phyloP scores from a whole-genome alignment of 768 basidiomycete species.

The Termitomyces sp. region DNA sequence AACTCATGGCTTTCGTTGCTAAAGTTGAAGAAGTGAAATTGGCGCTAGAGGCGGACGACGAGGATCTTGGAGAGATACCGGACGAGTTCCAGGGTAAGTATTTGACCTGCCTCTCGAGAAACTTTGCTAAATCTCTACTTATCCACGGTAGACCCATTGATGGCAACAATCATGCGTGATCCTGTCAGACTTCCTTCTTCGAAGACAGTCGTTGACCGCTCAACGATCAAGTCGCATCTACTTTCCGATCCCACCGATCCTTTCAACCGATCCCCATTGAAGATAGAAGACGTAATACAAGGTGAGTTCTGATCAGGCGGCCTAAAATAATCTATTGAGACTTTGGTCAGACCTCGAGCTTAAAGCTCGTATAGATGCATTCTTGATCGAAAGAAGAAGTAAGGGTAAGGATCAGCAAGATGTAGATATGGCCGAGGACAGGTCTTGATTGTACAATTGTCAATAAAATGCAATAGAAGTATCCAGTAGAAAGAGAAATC shows the following conservation, averaged over 20 bases:
- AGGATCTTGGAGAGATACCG: conserved; percentile 84
- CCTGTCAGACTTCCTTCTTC: conserved; percentile 90
- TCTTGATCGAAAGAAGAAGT: conserved; percentile 54
- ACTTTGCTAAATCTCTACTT: not conserved
- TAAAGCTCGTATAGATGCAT: conserved; percentile 70
- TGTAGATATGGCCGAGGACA: conserved; percentile 12
- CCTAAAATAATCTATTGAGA: not conserved
- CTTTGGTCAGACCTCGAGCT: conserved; percentile 52
- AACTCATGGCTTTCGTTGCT: conserved; percentile 62
- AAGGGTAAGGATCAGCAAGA: conserved; percentile 17
- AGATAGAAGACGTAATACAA: conserved; percentile 73
- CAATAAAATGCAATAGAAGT: not conserved
- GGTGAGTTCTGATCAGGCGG: conserved; percentile 34
- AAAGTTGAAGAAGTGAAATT: conserved; percentile 82
- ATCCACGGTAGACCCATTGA: conserved; percentile 64
- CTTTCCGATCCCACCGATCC: conserved; percentile 91
- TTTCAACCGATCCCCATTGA: conserved; percentile 85
- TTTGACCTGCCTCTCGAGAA: not conserved
- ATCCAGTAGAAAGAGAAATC: not conserved
- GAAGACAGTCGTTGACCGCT: conserved; percentile 69
- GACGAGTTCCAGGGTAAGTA: conserved; percentile 88
- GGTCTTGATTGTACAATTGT: conserved; percentile 8
- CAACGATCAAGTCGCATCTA: conserved; percentile 93
- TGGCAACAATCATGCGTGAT: conserved; percentile 92
- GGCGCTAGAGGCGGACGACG: conserved; percentile 79